Base-by-base conservation (phyloP, 371 early-diverging fungal genomes). In the Entomophthora muscae region DNA sequence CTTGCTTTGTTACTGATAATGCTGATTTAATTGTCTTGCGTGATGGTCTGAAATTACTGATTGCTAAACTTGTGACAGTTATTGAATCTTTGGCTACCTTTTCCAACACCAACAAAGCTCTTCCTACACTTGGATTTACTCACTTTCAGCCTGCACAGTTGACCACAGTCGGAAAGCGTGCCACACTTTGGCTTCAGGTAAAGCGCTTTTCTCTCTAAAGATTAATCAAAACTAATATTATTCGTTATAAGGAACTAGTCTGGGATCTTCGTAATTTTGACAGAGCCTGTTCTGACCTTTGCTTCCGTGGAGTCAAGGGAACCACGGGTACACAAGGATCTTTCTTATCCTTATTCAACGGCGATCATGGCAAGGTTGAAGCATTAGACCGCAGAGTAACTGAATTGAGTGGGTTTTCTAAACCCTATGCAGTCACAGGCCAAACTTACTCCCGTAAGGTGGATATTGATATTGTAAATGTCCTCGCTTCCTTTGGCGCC, bases 301-400 rank as follows among this genome's bases (percentile, higher is more conserved):
- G 85, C 59, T 86, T 96, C 83, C 83, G 98, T 65, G 98, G 98
- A 64, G 93, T 91, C 71, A 98, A 98, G 82, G 98, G 98, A 53
- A 98, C 98, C 53, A 98, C 98, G 0, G 98, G 98, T 66, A 98
- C 97, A 29, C 98, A 98, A 77, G 98, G 91, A 42, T 93, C 94
- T 12, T 98, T 98, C 78, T 75, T 98, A 77, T 78, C 93, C 13
- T 80, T 98, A 58, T 98, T 98, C 67, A 81, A 93, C 63, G 93
- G 95, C 23, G 88, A 96, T 70, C 92, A 94, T 63, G 89, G 81
- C 42, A 95, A 97, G 78, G 88, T 75, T 63, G 93, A 95, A 72
- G 73, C 78, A 66, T 76, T 98, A 62, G 98, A 98, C 67, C 77
- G 79, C 67, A 77, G 89, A 32, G 95, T 98, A 12, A 86, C 94